phyloP scores from a whole-genome alignment of 129 eudicot genomes.

The Saposhnikovia divaricata region DNA sequence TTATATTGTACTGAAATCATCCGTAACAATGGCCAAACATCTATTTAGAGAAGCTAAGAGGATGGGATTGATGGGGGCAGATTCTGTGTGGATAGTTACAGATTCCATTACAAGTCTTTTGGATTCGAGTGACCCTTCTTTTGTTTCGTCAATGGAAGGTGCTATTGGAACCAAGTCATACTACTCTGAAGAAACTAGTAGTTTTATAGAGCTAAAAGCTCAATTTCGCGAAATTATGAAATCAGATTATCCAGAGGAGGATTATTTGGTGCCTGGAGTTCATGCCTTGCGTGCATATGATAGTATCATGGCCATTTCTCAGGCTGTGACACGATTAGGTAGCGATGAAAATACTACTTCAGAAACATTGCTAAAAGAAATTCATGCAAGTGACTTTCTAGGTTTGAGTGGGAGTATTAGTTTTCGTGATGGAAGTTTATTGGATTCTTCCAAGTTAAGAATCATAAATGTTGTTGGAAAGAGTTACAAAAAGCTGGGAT shows the following conservation, averaged over 20 bases:
- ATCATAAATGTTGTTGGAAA: slow-evolving; percentile 44
- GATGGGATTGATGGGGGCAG: slow-evolving; percentile 34
- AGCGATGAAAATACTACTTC: slow-evolving; percentile 10
- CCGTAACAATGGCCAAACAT: slow-evolving; percentile 24
- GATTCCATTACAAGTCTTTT: slow-evolving; percentile 28
- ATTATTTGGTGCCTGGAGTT: slow-evolving; percentile 30
- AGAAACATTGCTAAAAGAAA: slow-evolving; percentile 16
- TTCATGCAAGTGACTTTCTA: slow-evolving; percentile 28
- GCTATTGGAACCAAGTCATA: slow-evolving; percentile 36
- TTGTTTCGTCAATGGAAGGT: slow-evolving; percentile 31
- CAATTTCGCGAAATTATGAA: slow-evolving; percentile 25
- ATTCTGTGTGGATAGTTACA: slow-evolving; percentile 48
- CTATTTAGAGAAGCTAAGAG: slow-evolving; percentile 30
- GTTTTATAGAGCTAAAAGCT: slow-evolving; percentile 24
- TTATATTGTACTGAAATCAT: slow-evolving; percentile 29
- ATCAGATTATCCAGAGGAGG: slow-evolving; percentile 35
- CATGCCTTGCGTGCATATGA: slow-evolving; percentile 48
- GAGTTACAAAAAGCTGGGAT: slow-evolving; percentile 38
- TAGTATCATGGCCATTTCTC: slow-evolving; percentile 25
- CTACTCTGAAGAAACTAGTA: slow-evolving; percentile 14
- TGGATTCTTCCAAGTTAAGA: slow-evolving; percentile 10
- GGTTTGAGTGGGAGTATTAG: slow-evolving; percentile 28
- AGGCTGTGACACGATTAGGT: slow-evolving; percentile 22
- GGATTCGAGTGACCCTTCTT: slow-evolving; percentile 37
- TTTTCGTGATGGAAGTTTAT: slow-evolving; percentile 21